phyloP scores from a whole-genome alignment of 2,329 filamentous ascomycete species.

The Apiospora sp. region DNA sequence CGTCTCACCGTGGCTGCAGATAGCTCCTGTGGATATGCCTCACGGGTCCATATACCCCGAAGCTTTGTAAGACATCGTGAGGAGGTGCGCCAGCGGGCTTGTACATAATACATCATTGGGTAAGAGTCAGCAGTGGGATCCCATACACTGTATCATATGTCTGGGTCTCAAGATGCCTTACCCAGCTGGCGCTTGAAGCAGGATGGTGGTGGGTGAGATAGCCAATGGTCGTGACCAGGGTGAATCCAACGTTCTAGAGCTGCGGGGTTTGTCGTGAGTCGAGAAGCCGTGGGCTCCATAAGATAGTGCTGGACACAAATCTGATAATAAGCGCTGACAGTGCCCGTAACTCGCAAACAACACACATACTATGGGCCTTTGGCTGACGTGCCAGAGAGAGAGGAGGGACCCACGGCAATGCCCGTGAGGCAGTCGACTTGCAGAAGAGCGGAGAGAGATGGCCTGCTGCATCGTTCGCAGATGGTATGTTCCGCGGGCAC shows the following conservation, averaged over 20 bases:
- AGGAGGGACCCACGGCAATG: neutral
- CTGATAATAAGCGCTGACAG: neutral
- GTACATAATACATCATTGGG: neutral
- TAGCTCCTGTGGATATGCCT: neutral
- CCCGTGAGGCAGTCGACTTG: neutral
- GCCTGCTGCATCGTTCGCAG: neutral
- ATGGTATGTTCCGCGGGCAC: neutral
- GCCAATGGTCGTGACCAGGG: neutral
- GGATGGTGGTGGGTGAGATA: neutral
- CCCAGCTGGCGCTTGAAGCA: neutral
- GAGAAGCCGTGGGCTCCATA: neutral
- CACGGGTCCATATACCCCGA: conserved; percentile 1
- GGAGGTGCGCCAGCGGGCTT: neutral
- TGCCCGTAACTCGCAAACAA: neutral
- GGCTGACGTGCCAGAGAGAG: conserved; percentile 9
- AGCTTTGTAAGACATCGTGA: neutral
- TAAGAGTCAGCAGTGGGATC: neutral
- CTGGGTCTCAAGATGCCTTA: neutral
- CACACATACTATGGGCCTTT: neutral
- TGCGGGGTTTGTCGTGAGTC: neutral
- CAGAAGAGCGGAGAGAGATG: neutral
- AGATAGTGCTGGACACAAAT: neutral
- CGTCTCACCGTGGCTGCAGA: neutral
- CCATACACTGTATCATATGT: neutral
- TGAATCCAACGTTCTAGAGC: neutral